Conservation (phyloP, 2,329 filamentous ascomycete species). For the Colletotrichum falcatum region DNA sequence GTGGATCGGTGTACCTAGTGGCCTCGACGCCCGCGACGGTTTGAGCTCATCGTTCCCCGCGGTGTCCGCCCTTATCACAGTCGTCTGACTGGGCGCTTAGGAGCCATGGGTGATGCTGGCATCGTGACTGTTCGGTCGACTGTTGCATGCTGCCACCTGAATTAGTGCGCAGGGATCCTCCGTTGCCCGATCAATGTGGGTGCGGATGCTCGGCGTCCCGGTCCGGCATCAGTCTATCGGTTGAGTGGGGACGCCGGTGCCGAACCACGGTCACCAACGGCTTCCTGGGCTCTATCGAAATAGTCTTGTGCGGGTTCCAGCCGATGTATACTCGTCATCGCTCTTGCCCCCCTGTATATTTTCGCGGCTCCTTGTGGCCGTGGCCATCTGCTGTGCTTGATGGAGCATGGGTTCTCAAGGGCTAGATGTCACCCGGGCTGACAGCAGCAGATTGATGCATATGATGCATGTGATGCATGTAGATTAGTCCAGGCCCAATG, state of each 20-base stretch:
- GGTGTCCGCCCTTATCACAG: background rate
- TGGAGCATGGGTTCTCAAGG: background rate
- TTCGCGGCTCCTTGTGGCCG: background rate
- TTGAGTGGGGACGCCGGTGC: background rate
- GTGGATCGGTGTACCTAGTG: background rate
- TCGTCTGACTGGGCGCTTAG: background rate
- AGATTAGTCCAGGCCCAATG: background rate
- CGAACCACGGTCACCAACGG: background rate
- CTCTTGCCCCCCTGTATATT: too few species aligned
- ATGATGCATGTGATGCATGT: background rate
- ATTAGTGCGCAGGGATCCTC: background rate
- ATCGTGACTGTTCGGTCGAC: background rate
- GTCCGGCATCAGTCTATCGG: background rate
- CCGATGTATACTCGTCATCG: background rate
- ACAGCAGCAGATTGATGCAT: background rate
- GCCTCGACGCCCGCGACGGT: background rate
- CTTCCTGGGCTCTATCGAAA: background rate
- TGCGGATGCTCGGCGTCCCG: background rate
- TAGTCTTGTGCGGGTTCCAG: background rate
- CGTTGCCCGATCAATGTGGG: background rate
- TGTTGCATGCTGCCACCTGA: background rate
- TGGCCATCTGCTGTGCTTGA: background rate
- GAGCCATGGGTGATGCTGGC: background rate
- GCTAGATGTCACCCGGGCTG: background rate
- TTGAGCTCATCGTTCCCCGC: background rate